These are phyloP conservation scores for Tulasnella sp. DNA, from an alignment of 768 basidiomycete genomes.

Conservation along the genomic window DNA sequence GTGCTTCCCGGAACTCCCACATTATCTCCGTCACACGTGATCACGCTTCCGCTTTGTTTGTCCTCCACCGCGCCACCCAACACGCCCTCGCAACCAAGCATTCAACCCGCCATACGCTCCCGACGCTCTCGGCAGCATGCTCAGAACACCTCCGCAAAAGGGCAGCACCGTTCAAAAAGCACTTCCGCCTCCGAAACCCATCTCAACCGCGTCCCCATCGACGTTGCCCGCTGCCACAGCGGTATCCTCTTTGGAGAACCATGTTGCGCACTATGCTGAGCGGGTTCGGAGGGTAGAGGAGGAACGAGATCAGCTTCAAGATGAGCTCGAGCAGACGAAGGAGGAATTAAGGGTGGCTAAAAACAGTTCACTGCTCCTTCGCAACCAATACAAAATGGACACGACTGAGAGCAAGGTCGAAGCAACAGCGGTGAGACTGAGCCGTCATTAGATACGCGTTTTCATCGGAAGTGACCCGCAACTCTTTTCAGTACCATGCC, in stretches of 20 bases:
- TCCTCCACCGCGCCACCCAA: constrained; percentile 1
- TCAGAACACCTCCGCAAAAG: constrained; percentile 18
- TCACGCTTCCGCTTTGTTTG: not conserved
- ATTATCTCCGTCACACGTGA: constrained; percentile 6
- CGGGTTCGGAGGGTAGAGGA: not conserved
- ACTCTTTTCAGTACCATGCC: constrained; percentile 21
- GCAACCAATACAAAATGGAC: constrained; percentile 24
- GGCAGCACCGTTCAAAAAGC: not conserved
- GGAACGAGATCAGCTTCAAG: constrained; percentile 20
- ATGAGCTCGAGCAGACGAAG: constrained; percentile 18
- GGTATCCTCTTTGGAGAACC: constrained; percentile 22
- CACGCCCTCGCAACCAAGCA: not conserved
- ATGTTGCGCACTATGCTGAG: constrained; percentile 19
- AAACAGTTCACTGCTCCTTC: constrained; percentile 4
- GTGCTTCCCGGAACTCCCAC: not conserved
- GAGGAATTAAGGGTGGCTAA: constrained; percentile 8
- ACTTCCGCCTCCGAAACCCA: constrained; percentile 30
- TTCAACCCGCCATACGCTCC: not conserved
- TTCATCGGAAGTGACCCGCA: not conserved
- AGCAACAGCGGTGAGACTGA: constrained; percentile 17
- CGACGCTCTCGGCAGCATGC: not conserved
- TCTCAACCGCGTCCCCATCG: constrained; percentile 28
- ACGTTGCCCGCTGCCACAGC: not conserved
- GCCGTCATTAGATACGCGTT: not conserved
- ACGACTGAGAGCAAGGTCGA: constrained; percentile 18